Evolutionary conservation across 306 rosid genomes (phyloP).

Genomic region (Prunus armeniaca): DNA sequence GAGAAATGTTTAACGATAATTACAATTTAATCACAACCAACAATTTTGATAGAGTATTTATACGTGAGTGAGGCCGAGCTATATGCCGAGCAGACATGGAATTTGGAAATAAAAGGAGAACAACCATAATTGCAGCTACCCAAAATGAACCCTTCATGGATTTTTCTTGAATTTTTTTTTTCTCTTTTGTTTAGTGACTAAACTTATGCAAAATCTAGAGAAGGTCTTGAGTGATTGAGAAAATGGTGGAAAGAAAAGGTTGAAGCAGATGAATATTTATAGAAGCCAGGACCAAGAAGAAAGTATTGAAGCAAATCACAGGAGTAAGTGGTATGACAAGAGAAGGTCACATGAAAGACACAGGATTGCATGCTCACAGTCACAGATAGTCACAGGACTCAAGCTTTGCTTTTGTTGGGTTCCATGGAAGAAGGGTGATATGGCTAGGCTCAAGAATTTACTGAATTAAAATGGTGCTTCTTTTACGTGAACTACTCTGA

Average conservation of each 20-base stretch:
- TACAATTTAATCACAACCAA: not conserved
- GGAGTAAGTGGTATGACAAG: slow-evolving; percentile 33
- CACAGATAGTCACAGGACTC: slow-evolving; percentile 55
- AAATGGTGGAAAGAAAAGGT: not conserved
- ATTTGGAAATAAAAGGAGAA: slow-evolving; percentile 38
- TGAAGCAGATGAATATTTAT: slow-evolving; percentile 24
- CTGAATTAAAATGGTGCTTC: slow-evolving; percentile 22
- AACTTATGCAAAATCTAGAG: not conserved
- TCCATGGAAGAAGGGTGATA: slow-evolving; percentile 27
- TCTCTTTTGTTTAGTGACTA: not conserved
- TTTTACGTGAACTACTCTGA: slow-evolving; percentile 56
- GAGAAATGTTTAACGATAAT: not conserved
- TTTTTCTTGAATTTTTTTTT: not conserved
- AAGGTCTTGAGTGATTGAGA: not conserved
- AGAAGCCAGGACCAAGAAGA: not conserved
- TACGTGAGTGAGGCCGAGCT: slow-evolving; percentile 39
- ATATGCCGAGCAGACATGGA: slow-evolving; percentile 51
- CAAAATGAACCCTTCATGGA: slow-evolving; percentile 31
- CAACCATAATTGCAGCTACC: slow-evolving; percentile 20
- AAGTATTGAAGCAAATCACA: slow-evolving; percentile 74
- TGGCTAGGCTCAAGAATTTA: slow-evolving; percentile 23
- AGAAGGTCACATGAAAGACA: slow-evolving; percentile 61
- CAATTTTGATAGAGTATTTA: not conserved
- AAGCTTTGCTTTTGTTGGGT: slow-evolving; percentile 25
- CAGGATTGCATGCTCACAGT: slow-evolving; percentile 3